Base-by-base conservation (phyloP, 2,329 filamentous ascomycete species). In the Pyrenochaeta sp. region DNA sequence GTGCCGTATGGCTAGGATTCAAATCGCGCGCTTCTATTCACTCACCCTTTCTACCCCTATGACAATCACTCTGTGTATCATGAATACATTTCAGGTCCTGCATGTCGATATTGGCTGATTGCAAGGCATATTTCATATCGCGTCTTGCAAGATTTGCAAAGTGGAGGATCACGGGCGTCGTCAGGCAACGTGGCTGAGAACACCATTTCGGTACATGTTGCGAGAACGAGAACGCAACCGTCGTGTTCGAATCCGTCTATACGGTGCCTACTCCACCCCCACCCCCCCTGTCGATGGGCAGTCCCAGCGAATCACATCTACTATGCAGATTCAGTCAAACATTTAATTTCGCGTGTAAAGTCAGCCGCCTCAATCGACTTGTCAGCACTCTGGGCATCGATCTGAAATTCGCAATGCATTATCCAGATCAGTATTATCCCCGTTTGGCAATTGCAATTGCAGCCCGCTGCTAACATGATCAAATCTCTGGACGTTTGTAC, bases 131-230 rank as follows among this genome's bases (percentile, higher is more conserved):
- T 31, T 45, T 44, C 44, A 18, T 20, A 7, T 50, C 44, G 50
- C 36, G 15, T 31, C 11, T 45, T 52, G 47, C 40, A 29, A 54
- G 37, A 52, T 54, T 49, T 20, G 20, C 45, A 54, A 39, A 49
- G 35, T 43, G 42, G 39, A n/a, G 51, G 37, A 54, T 55, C 45
- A 54, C 40, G 49, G 46, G 60, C 57, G 64, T 71, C 66, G 69
- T 71, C 61, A 71, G 61, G 59, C 49, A 56, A 37, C 39, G 70
- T 65, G 70, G 70, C 70, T 71, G 57, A 66, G 66, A 51, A 42
- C 10, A 51, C 58, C 53, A 21, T 44, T 61, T 67, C 57, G 46
- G 64, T 64, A 49, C 49, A 63, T 54, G 39, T 68, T 67, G 68
- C 66, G 65, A 67, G 56, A 40, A 53, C 66, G 65, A 67, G 56